Conservation (phyloP, 2,329 filamentous ascomycete species). For the Dothistroma septosporum region DNA sequence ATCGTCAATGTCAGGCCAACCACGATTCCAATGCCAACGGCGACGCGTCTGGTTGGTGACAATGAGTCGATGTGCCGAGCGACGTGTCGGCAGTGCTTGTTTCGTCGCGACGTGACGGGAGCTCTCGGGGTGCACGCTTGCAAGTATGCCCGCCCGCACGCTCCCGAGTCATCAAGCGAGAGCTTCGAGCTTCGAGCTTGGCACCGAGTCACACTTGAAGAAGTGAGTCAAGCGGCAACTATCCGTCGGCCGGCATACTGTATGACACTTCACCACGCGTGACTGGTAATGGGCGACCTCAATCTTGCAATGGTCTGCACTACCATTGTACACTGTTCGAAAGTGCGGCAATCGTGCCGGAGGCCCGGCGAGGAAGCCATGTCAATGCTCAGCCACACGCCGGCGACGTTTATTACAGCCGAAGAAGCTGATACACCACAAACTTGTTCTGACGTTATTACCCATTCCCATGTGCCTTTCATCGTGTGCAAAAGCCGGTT, state of each 20-base stretch:
- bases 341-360: not conserved
- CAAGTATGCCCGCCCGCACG: too few relatives aligned
- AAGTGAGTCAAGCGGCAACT: slow-evolving; percentile 2
- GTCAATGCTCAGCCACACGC: not conserved
- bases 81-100: not conserved
- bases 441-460: too few relatives aligned
- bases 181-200: not conserved
- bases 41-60: not conserved
- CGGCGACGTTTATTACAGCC: not conserved
- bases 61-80: slow-evolving; percentile 1
- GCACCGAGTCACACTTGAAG: not conserved
- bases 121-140: not conserved
- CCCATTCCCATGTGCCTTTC: not conserved
- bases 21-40: not conserved
- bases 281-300: not conserved
- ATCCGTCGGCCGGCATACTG: not conserved
- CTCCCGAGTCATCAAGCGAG: not conserved
- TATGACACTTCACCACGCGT: not conserved
- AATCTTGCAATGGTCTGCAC: not conserved
- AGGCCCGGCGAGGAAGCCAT: not conserved
- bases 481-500: not conserved
- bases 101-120: not conserved
- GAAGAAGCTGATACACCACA: not conserved
- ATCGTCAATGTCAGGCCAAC: not conserved
- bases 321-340: not conserved